phyloP scores from a whole-genome alignment of 495 filamentous ascomycete genomes.

The Halenospora varia region DNA sequence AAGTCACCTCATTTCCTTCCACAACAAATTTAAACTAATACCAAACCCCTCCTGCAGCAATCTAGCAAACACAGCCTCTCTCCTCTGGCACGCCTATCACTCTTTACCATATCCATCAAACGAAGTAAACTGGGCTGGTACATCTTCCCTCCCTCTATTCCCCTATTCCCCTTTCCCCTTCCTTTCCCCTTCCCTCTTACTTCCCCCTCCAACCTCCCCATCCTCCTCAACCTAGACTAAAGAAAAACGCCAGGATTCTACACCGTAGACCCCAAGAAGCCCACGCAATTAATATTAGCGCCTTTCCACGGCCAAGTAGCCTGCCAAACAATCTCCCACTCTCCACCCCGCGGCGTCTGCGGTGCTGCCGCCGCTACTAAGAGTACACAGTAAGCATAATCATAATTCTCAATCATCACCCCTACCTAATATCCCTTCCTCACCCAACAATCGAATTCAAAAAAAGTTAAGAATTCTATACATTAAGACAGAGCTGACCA shows the following conservation, averaged over 20 bases:
- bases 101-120: constrained; percentile 70
- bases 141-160: neutral
- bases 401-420: too few species aligned
- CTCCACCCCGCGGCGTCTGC: constrained; percentile 66
- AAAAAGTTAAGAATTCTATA: too few species aligned
- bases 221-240: neutral
- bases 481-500: too few species aligned
- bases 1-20: too few species aligned
- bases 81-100: constrained; percentile 82
- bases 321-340: constrained; percentile 79
- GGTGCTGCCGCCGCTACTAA: constrained; percentile 82
- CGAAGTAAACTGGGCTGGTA: constrained; percentile 82
- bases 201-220: neutral
- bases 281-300: constrained; percentile 66
- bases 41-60: constrained; percentile 53
- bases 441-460: too few species aligned
- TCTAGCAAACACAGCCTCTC: constrained; percentile 75
- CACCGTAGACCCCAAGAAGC: constrained; percentile 58
- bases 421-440: too few species aligned
- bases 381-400: too few species aligned
- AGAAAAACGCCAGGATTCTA: constrained; percentile 61
- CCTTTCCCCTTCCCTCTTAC: neutral
- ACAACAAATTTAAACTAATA: too few species aligned
- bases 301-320: constrained; percentile 88
- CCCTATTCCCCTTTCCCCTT: constrained; percentile 5